Conservation (phyloP, 2,329 filamentous ascomycete genomes). For the Fusarium odoratissimum region DNA sequence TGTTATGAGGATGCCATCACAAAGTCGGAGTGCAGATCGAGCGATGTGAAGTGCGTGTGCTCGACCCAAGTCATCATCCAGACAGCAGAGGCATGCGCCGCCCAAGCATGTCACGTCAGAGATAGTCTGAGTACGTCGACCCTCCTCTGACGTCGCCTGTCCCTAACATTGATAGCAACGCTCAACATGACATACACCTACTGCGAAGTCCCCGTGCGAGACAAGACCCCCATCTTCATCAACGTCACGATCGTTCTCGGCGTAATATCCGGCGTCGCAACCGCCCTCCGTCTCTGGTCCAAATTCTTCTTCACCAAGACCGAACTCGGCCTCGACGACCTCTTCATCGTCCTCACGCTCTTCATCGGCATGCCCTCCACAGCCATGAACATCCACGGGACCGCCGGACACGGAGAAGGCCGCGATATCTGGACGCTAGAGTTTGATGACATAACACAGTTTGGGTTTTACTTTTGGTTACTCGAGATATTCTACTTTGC, state of each 20-base stretch:
- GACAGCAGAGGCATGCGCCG: constrained; percentile 26
- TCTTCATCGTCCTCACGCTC: constrained; percentile 40
- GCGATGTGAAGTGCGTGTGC: constrained; percentile 42
- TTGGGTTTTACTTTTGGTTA: constrained; percentile 48
- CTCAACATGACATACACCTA: constrained; percentile 30
- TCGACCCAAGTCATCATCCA: constrained; percentile 26
- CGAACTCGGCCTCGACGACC: constrained; percentile 49
- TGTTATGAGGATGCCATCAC: constrained; percentile 14
- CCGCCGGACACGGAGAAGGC: constrained; percentile 47
- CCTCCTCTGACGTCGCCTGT: fast-evolving
- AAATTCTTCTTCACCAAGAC: constrained; percentile 44
- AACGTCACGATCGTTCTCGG: constrained; percentile 34
- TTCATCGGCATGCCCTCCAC: constrained; percentile 38
- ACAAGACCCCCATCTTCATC: constrained; percentile 29
- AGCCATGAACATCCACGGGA: constrained; percentile 39
- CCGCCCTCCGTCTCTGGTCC: constrained; percentile 50
- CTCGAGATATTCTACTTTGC: constrained; percentile 55
- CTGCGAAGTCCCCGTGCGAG: constrained; percentile 22
- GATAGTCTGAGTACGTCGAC: constrained; percentile 12
- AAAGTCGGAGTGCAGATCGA: constrained; percentile 24
- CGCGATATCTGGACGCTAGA: constrained; percentile 51
- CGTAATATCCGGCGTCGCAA: constrained; percentile 50
- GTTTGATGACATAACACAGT: constrained; percentile 35
- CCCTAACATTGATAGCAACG: not conserved
- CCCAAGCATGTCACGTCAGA: constrained; percentile 1